Conservation (phyloP, 176 grass and related monocot species). For the Phyllostachys edulis region DNA sequence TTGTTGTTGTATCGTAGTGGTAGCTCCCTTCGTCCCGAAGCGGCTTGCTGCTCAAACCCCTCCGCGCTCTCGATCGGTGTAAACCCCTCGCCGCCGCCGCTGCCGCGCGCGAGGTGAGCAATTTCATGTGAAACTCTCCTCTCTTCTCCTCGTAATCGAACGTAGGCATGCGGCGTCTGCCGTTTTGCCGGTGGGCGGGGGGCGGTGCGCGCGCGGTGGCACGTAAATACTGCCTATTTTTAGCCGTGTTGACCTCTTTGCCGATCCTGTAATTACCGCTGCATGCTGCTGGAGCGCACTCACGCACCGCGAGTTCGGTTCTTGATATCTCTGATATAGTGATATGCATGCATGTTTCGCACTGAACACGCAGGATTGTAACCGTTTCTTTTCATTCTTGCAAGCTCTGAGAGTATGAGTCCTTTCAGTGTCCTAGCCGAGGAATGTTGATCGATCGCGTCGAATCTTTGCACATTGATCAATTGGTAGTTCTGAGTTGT, state of each 20-base stretch:
- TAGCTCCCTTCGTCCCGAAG: neutral
- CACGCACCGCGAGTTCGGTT: neutral
- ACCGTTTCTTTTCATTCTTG: constrained; percentile 9
- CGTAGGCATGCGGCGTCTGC: neutral
- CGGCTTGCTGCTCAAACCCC: neutral
- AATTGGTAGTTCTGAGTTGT: neutral
- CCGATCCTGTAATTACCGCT: neutral
- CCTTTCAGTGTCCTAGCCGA: neutral
- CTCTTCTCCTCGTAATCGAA: neutral
- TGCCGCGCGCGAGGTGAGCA: constrained; percentile 23
- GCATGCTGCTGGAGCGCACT: neutral
- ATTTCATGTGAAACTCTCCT: neutral
- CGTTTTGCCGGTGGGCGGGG: neutral
- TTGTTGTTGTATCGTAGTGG: neutral
- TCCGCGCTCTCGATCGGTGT: neutral
- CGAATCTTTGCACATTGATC: neutral
- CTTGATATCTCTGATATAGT: neutral
- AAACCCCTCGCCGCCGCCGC: neutral
- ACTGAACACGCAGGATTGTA: neutral
- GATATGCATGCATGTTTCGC: neutral
- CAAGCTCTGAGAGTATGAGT: neutral
- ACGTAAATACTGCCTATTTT: neutral
- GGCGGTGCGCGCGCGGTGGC: neutral
- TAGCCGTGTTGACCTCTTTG: neutral
- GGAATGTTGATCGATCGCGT: neutral